phyloP scores from a whole-genome alignment of 2,329 filamentous ascomycete genomes.

The Monosporascus sp. region DNA sequence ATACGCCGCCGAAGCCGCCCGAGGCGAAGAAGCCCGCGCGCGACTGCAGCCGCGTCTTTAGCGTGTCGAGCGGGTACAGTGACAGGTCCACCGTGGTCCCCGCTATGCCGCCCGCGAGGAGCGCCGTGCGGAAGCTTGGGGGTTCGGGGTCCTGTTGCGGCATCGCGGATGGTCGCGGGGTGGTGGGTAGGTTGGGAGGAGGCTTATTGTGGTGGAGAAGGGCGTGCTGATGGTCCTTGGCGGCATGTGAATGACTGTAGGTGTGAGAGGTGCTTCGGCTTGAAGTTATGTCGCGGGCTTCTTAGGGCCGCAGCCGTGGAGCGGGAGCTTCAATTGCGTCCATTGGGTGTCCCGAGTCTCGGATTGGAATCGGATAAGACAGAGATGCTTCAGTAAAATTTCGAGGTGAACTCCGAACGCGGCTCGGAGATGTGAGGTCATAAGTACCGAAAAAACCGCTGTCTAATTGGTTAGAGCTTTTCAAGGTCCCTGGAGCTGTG shows the following conservation, averaged over 20 bases:
- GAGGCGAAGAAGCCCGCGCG: slow-evolving; percentile 69
- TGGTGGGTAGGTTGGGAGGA: neutral
- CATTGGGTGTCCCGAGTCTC: neutral
- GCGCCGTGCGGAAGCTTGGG: slow-evolving; percentile 52
- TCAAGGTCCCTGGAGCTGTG: neutral
- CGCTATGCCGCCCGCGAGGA: slow-evolving; percentile 79
- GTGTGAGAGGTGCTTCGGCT: too few relatives aligned
- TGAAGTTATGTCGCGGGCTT: neutral
- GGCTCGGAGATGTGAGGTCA: neutral
- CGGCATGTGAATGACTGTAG: too few relatives aligned
- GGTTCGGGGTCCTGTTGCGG: slow-evolving; percentile 21
- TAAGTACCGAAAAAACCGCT: neutral
- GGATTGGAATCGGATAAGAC: neutral
- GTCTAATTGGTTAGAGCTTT: neutral
- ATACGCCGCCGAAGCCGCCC: slow-evolving; percentile 87
- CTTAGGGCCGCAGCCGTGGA: neutral
- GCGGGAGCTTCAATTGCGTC: neutral
- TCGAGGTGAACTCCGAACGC: neutral
- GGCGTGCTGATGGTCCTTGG: too few relatives aligned
- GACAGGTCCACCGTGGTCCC: slow-evolving; percentile 95
- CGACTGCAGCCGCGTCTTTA: slow-evolving; percentile 95
- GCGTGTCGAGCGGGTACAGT: slow-evolving; percentile 95
- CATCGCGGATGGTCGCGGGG: slow-evolving; percentile 1
- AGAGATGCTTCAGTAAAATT: neutral
- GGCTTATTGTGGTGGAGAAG: too few relatives aligned